Base-by-base conservation (phyloP, 352 stramenopile genomes). In the Phytophthora brassicae region DNA sequence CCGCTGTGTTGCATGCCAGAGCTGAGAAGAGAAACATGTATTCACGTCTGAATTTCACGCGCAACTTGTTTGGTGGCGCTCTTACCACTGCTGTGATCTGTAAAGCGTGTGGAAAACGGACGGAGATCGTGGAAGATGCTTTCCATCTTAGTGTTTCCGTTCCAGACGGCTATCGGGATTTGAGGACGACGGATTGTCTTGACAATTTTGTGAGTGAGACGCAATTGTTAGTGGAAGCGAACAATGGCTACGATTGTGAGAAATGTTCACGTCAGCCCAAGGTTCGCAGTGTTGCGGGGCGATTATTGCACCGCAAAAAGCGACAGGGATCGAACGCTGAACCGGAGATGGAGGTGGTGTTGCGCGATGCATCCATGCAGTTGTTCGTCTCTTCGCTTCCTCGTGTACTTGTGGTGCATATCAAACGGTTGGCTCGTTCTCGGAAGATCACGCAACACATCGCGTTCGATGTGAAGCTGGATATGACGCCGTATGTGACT, bases 221-320 rank as follows among this genome's bases (percentile, higher is more conserved):
- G 4, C 55, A 80, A 35, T 57, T 90, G 11, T 53, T 74, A 1
- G 77, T 88, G 26, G 60, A 66, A 9, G 53, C 67, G 1, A 79
- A 87, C 19, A 90, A 87, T n/a, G 81, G 81, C 28, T 90, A 90
- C 54, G 76, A 90, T 39, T 90, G 81, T 36, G 76, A 88, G 7
- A 79, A 82, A 24, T 90, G 81, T 26, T 86, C 77, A 0, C 74
- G 72, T 2, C 67, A 74, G 35, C 54, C 61, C 2, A 84, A 79
- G 50, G 54, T 65, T 29, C 56, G 54, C 24, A 73, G 54, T 29
- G 60, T 22, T 6, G 56, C 67, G 2, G 56, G 54, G 16, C 53
- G 60, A 24, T 74, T 77, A 43, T 60, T 73, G 8, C 39, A 45
- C 19, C 64, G 60, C 23, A 72, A 81, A 49, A 78, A 68, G 42